Evolutionary conservation across 495 filamentous ascomycete species (phyloP).

Genomic region (Darksidea phi): DNA sequence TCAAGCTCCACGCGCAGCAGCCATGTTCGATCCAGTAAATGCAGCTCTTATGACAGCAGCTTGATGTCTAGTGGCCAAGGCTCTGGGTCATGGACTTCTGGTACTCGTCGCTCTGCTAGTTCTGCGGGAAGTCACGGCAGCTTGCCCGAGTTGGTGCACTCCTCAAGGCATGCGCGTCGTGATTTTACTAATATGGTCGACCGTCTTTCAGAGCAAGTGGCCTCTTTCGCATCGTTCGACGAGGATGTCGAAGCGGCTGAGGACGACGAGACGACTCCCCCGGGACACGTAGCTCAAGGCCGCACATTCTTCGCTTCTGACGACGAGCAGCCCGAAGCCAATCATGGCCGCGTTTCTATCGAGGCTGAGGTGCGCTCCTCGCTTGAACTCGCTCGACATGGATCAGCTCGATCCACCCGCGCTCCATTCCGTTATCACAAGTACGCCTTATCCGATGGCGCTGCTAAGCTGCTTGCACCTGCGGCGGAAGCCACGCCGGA

Average conservation of each 20-base stretch:
- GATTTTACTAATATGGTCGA: slow-evolving; percentile 32
- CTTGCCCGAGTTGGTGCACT: slow-evolving; percentile 57
- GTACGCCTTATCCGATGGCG: slow-evolving; percentile 27
- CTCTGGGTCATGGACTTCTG: slow-evolving; percentile 43
- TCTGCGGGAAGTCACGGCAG: slow-evolving; percentile 58
- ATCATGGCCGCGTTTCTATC: slow-evolving; percentile 1
- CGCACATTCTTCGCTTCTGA: slow-evolving; percentile 28
- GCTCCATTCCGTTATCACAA: slow-evolving; percentile 19
- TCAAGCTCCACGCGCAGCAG: slow-evolving; percentile 51
- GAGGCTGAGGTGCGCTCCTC: slow-evolving; percentile 25
- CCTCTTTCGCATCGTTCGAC: slow-evolving; percentile 23
- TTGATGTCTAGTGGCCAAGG: slow-evolving; percentile 44
- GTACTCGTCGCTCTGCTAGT: slow-evolving; percentile 55
- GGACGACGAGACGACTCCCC: slow-evolving; percentile 25
- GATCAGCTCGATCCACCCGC: slow-evolving; percentile 13
- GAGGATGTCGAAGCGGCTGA: slow-evolving; percentile 16
- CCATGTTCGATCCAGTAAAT: slow-evolving; percentile 58
- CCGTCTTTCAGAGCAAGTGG: slow-evolving; percentile 33
- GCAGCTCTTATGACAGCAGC: slow-evolving; percentile 58
- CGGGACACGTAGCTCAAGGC: slow-evolving; percentile 7
- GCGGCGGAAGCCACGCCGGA: background rate
- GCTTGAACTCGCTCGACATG: slow-evolving; percentile 23
- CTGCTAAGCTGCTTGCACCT: slow-evolving; percentile 21
- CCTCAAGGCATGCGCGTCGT: slow-evolving; percentile 40
- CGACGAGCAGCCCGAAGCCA: slow-evolving; percentile 4